A percentile compares a stretch with the other conserved stretches of the same genome.
Evolutionary conservation across 768 basidiomycete genomes (phyloP).

Genomic region (Collybia sordida): DNA sequence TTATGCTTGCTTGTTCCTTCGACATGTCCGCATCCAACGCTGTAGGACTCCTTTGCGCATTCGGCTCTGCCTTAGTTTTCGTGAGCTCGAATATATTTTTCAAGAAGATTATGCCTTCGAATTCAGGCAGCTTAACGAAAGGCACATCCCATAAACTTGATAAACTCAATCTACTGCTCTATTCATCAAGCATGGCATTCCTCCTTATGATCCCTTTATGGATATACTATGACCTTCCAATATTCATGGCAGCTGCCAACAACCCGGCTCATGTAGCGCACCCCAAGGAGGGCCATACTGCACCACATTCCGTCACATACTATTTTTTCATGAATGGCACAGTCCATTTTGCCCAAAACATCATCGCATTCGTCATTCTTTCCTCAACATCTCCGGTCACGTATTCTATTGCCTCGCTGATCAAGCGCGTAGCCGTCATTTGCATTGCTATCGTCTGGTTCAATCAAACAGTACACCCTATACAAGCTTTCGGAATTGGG

Average conservation of each 20-base stretch:
- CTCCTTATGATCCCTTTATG: conserved; percentile 95
- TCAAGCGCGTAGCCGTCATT: conserved; percentile 98
- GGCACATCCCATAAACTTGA: conserved; percentile 76
- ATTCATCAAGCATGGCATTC: conserved; percentile 94
- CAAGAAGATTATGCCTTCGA: conserved; percentile 94
- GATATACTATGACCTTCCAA: conserved; percentile 83
- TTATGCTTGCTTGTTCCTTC: conserved; percentile 96
- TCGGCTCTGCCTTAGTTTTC: conserved; percentile 95
- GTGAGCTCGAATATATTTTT: conserved; percentile 99
- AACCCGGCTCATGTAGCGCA: conserved; percentile 43
- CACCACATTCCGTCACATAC: conserved; percentile 66
- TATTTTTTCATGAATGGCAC: conserved; percentile 94
- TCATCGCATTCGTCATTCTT: conserved; percentile 96
- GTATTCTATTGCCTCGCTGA: conserved; percentile 96
- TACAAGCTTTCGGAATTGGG: conserved; percentile 88
- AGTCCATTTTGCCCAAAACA: conserved; percentile 95
- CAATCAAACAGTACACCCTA: conserved; percentile 75
- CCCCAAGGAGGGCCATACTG: conserved; percentile 42
- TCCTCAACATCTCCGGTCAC: conserved; percentile 97
- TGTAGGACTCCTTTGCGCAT: conserved; percentile 89
- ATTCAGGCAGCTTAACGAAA: conserved; percentile 35
- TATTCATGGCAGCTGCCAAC: conserved; percentile 49
- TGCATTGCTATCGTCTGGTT: conserved; percentile 99
- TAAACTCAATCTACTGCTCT: conserved; percentile 94
- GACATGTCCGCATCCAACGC: conserved; percentile 87